Evolutionary conservation across 257 asterid species (phyloP).

Genomic region (Solanum infundibuliforme): DNA sequence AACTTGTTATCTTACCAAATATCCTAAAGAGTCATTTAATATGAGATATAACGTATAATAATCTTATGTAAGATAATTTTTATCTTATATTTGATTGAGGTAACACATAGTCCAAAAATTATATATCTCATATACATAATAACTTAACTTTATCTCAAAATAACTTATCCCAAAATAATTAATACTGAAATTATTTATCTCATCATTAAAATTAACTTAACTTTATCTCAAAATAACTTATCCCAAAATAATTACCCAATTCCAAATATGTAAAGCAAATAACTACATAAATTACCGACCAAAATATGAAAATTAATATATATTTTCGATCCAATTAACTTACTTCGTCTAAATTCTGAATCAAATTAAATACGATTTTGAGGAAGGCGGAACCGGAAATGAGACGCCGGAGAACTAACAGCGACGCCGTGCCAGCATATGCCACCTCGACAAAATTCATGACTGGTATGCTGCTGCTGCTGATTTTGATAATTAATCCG

Average conservation of each 20-base stretch:
- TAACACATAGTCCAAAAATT: no score
- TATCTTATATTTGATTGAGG: no score
- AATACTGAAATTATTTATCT: no score
- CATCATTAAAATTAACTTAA: no score
- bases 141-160: no score
- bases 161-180: no score
- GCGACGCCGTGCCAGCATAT: slow-evolving; percentile 99
- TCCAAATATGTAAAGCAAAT: neutral
- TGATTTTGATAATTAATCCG: neutral
- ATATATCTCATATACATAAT: no score
- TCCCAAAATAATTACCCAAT: no score
- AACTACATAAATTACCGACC: neutral
- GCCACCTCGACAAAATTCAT: slow-evolving; percentile 89
- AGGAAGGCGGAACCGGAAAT: slow-evolving; percentile 83
- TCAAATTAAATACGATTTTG: neutral
- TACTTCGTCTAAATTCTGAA: neutral
- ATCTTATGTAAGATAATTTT: no score
- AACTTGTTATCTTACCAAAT: neutral
- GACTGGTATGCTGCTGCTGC: slow-evolving; percentile 15
- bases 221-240: no score
- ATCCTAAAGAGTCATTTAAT: neutral
- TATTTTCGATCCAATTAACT: neutral
- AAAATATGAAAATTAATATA: neutral
- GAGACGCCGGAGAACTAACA: slow-evolving; percentile 79
- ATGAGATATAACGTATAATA: no score